phyloP scores from a whole-genome alignment of 148 eudicot genomes.

The Vaccinium corymbosum region DNA sequence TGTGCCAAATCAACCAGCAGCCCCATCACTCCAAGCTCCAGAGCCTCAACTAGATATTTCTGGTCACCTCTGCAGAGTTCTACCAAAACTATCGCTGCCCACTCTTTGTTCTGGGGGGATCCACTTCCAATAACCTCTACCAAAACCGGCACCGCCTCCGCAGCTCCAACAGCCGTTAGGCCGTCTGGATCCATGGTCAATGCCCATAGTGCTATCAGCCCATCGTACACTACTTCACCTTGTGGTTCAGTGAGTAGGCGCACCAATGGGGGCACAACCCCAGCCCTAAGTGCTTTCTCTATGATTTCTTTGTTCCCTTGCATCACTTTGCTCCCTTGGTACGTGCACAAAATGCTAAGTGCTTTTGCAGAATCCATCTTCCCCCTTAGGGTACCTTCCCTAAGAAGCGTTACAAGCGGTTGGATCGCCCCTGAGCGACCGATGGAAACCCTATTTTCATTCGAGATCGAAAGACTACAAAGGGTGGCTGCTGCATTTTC shows the following conservation, averaged over 20 bases:
- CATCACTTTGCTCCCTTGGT: conserved; percentile 75
- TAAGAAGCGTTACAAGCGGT: conserved; percentile 72
- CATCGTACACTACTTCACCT: conserved; percentile 85
- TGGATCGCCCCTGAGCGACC: conserved; percentile 87
- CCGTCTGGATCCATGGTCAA: conserved; percentile 82
- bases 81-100: conserved; percentile 82
- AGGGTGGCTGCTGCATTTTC: conserved; percentile 93
- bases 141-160: conserved; percentile 73
- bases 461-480: conserved; percentile 83
- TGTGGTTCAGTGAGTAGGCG: conserved; percentile 73
- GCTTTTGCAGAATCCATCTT: conserved; percentile 97
- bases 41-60: too few relatives aligned
- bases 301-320: too few relatives aligned
- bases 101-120: conserved; percentile 90
- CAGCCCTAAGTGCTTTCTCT: conserved; percentile 78
- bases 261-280: conserved; percentile 77
- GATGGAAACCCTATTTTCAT: conserved; percentile 81
- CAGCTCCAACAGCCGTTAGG: conserved; percentile 65
- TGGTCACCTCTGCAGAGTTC: conserved; percentile 81
- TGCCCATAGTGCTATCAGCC: conserved; percentile 76
- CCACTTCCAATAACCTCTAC: conserved; percentile 76
- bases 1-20: too few relatives aligned
- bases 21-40: too few relatives aligned
- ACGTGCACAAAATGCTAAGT: conserved; percentile 78
- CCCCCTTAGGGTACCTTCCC: conserved; percentile 80